Conservation (phyloP, 352 stramenopile genomes). For the Pythium dissotocum region DNA sequence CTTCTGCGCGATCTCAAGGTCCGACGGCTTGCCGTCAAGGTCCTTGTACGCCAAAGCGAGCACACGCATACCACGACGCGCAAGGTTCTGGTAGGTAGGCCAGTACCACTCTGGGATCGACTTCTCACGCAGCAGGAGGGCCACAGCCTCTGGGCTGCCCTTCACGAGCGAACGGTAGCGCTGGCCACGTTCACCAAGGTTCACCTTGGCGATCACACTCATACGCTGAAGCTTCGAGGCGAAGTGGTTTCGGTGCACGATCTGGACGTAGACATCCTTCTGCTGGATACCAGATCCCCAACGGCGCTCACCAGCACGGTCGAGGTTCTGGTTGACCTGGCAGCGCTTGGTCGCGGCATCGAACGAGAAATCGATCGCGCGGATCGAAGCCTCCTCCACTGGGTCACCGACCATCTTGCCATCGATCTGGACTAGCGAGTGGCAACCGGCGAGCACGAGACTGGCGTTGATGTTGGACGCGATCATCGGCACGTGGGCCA, state of each 20-base stretch:
- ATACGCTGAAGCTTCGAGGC: slow-evolving; percentile 96
- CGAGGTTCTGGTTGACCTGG: slow-evolving; percentile 71
- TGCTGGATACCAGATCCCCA: slow-evolving; percentile 69
- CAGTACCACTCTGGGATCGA: slow-evolving; percentile 91
- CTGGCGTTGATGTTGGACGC: slow-evolving; percentile 78
- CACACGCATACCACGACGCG: slow-evolving; percentile 88
- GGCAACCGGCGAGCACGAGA: slow-evolving; percentile 90
- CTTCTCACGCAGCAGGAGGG: slow-evolving; percentile 76
- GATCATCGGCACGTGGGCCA: slow-evolving; percentile 82
- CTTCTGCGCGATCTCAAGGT: slow-evolving; percentile 78
- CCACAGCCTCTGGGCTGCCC: slow-evolving; percentile 95
- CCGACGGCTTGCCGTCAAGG: slow-evolving; percentile 69
- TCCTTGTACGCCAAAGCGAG: slow-evolving; percentile 96
- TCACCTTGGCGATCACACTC: slow-evolving; percentile 94
- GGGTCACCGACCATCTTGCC: slow-evolving; percentile 97
- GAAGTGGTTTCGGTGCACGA: slow-evolving; percentile 96
- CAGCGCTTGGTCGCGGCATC: slow-evolving; percentile 73
- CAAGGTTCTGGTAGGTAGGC: slow-evolving; percentile 84
- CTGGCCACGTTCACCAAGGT: slow-evolving; percentile 66
- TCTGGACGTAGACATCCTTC: slow-evolving; percentile 86
- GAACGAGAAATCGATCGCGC: slow-evolving; percentile 94
- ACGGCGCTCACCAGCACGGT: slow-evolving; percentile 64
- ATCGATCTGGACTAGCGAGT: slow-evolving; percentile 98
- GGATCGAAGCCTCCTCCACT: slow-evolving; percentile 97
- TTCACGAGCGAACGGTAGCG: slow-evolving; percentile 94